phyloP scores from a whole-genome alignment of 2,329 filamentous ascomycete species.

The Phaeosphaeria sp. region DNA sequence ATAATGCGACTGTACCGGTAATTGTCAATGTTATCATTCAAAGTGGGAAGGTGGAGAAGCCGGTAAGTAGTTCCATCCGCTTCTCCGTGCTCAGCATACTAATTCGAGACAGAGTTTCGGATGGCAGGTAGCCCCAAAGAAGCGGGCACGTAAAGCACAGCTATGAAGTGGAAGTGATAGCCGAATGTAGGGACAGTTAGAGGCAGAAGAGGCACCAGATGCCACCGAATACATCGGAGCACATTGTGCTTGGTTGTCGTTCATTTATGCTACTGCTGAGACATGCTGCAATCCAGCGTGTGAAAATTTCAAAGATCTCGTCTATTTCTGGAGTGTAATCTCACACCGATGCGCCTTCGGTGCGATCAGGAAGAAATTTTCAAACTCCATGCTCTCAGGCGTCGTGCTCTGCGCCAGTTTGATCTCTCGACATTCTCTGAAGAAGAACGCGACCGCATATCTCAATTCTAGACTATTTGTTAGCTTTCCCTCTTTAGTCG shows the following conservation, averaged over 20 bases:
- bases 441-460: slow-evolving; percentile 60
- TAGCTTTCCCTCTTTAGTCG: background rate
- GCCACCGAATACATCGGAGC: background rate
- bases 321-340: slow-evolving; percentile 29
- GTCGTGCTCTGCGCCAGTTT: slow-evolving; percentile 34
- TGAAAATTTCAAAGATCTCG: too few relatives aligned
- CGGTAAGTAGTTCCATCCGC: slow-evolving; percentile 7
- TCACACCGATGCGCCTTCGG: slow-evolving; percentile 53
- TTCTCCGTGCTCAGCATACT: too few relatives aligned
- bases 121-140: slow-evolving; percentile 11
- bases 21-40: slow-evolving; percentile 64
- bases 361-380: slow-evolving; percentile 54
- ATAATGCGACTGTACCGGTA: slow-evolving; percentile 54
- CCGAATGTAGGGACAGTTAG: background rate
- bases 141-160: background rate
- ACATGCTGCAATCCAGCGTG: background rate
- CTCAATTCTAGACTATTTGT: slow-evolving; percentile 56
- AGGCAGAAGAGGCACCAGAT: background rate
- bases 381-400: slow-evolving; percentile 52
- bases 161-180: background rate
- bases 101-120: slow-evolving; percentile 9
- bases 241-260: background rate
- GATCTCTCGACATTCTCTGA: slow-evolving; percentile 52
- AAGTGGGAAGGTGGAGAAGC: slow-evolving; percentile 45
- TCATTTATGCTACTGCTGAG: background rate